Base-by-base conservation (phyloP, 176 grass and related monocot genomes). In the Triticum monococcum region DNA sequence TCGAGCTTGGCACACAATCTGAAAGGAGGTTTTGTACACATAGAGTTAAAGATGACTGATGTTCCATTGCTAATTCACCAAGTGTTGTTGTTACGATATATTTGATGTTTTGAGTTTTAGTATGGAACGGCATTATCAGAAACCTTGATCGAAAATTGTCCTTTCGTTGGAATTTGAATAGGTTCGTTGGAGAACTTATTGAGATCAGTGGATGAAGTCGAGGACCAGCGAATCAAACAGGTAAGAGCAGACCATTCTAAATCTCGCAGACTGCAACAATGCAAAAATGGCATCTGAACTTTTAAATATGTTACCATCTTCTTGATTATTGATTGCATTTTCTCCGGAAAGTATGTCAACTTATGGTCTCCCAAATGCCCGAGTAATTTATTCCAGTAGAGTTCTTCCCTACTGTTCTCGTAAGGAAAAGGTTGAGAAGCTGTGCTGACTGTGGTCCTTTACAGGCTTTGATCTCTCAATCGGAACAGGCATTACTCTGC, bases 111-210 rank as follows among this genome's bases (percentile, higher is more conserved):
- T 22, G 73, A 71, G 10, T 48, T 52, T 40, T 37, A 80, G 38
- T 77, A 59, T 45, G 22, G 18, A 61, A 75, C 3, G 7, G 9
- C 67, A 64, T 75, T 68, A 61, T 76, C 36, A 26, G 23, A 32
- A 20, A 57, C 52, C 35, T 70, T 88, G 31, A 77, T 77, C 81
- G 38, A 46, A 79, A 66, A 82, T 88, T 80, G 25, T 57, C 68
- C 18, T 81, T 80, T 87, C 64, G 12, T 41, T 77, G 37, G 75
- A 86, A 48, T 61, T 76, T 82, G 68, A 45, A 80, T 77, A 96
- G 97, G 97, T 87, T 98, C 94, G 64, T 86, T 98, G 88, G 97
- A 96, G 72, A 98, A 96, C 90, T 80, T 98, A 40, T 80, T 96
- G 87, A 83, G 83, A 66, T 91, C 81, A 78, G 88, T 94, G 72